A percentile compares a stretch with the other conserved stretches of the same genome.
Conservation (phyloP, 2,329 filamentous ascomycete genomes). For the Dothistroma septosporum region DNA sequence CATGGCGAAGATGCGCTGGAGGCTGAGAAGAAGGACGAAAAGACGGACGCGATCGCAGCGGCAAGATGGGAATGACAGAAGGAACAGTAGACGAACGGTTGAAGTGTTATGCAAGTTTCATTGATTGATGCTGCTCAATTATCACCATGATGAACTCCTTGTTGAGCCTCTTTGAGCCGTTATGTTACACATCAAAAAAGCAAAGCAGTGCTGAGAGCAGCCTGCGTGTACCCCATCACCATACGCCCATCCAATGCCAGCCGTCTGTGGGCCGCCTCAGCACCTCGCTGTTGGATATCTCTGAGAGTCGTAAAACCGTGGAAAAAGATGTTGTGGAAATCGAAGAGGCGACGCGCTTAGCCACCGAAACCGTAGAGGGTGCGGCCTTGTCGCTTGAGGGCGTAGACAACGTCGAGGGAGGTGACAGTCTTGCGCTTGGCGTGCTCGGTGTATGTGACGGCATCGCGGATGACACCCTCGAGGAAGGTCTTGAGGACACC, state of each 20-base stretch:
- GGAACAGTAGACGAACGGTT: constrained; percentile 8
- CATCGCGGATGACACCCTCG: constrained; percentile 74
- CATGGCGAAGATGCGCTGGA: constrained; percentile 8
- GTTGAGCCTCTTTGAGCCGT: constrained; percentile 19
- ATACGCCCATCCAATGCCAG: constrained; percentile 35
- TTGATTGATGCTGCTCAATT: constrained; percentile 28
- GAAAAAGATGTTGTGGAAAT: constrained; percentile 24
- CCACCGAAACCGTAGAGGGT: constrained; percentile 68
- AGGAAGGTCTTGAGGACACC: constrained; percentile 82
- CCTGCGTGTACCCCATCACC: constrained; percentile 26
- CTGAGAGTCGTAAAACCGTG: constrained; percentile 35
- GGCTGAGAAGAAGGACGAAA: neutral
- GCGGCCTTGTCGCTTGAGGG: constrained; percentile 60
- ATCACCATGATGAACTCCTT: constrained; percentile 27
- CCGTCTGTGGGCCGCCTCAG: constrained; percentile 27
- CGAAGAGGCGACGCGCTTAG: constrained; percentile 40
- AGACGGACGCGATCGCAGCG: neutral
- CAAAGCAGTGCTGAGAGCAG: constrained; percentile 25
- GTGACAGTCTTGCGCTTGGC: constrained; percentile 72
- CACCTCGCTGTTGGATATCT: constrained; percentile 36
- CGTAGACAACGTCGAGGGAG: constrained; percentile 60
- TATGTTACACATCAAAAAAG: constrained; percentile 33
- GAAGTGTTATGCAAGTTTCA: constrained; percentile 23
- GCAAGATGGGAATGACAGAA: constrained; percentile 1
- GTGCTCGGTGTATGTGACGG: constrained; percentile 79